Percentiles rank a stretch among this genome's conserved stretches.
phyloP scores from a whole-genome alignment of 2,329 filamentous ascomycete species.

The Nothophoma quercina region DNA sequence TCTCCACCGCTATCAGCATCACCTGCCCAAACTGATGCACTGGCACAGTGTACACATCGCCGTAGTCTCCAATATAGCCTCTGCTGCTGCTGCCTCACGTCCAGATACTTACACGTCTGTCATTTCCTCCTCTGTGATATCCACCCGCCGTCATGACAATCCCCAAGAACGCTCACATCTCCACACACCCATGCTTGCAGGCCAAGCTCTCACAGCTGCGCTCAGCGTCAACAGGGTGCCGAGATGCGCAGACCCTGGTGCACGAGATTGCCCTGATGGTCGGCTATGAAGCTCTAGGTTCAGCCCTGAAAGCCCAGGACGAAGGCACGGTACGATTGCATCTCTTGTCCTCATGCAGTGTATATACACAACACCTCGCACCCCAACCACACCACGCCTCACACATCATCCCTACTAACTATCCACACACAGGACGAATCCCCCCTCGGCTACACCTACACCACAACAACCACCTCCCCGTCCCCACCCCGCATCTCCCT shows the following conservation, averaged over 20 bases:
- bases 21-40: slow-evolving; percentile 12
- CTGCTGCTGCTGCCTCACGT: not conserved
- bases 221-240: slow-evolving; percentile 71
- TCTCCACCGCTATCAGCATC: too few relatives aligned
- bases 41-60: slow-evolving; percentile 1
- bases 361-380: too few relatives aligned
- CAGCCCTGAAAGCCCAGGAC: slow-evolving; percentile 64
- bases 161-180: slow-evolving; percentile 73
- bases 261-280: slow-evolving; percentile 87
- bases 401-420: slow-evolving; percentile 4
- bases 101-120: not conserved
- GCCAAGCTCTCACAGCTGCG: slow-evolving; percentile 92
- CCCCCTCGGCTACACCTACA: slow-evolving; percentile 79
- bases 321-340: slow-evolving; percentile 68
- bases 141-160: slow-evolving; percentile 44
- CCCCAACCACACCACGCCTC: not conserved
- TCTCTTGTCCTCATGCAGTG: not conserved
- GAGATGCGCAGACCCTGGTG: slow-evolving; percentile 81
- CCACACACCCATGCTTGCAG: slow-evolving; percentile 81
- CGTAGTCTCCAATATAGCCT: slow-evolving; percentile 3
- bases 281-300: slow-evolving; percentile 79
- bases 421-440: slow-evolving; percentile 69
- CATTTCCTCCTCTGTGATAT: not conserved
- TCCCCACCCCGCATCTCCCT: slow-evolving; percentile 74
- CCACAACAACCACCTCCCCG: slow-evolving; percentile 69